Evolutionary conservation across 352 stramenopile species (phyloP).

Genomic region (Globisporangium middletonii): DNA sequence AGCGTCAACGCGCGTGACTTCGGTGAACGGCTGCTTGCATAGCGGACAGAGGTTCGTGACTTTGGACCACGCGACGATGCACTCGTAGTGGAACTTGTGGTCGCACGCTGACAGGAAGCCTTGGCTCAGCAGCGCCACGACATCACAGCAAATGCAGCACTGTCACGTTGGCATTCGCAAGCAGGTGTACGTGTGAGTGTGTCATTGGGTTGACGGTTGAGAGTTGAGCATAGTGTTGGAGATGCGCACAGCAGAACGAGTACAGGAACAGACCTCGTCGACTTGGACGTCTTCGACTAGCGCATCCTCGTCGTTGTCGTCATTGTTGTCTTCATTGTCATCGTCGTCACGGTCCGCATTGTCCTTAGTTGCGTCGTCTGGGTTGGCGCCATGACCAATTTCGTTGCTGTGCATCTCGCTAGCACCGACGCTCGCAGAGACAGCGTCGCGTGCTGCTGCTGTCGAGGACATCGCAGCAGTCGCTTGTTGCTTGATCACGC

Average conservation of each 20-base stretch:
- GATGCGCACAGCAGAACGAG: neutral
- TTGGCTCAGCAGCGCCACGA: constrained; percentile 43
- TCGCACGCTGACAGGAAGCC: constrained; percentile 56
- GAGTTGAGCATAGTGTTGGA: neutral
- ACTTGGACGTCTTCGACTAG: constrained; percentile 25
- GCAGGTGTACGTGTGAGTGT: neutral
- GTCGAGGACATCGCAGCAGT: no score
- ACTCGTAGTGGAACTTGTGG: constrained; percentile 84
- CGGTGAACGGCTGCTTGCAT: constrained; percentile 72
- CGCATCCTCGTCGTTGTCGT: constrained; percentile 10
- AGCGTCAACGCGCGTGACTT: constrained; percentile 35
- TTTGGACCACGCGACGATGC: constrained; percentile 75
- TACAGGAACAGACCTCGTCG: constrained; percentile 22
- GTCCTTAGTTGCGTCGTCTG: constrained; percentile 11
- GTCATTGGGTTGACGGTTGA: no score
- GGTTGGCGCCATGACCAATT: constrained; percentile 1
- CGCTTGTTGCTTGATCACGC: no score
- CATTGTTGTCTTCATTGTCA: constrained; percentile 7
- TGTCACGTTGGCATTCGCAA: constrained; percentile 8
- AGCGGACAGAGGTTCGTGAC: constrained; percentile 82
- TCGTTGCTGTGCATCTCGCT: neutral
- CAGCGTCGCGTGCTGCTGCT: no score
- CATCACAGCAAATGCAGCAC: constrained; percentile 83
- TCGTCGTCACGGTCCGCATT: constrained; percentile 5
- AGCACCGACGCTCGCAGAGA: no score